Evolutionary conservation across 371 early-diverging fungal genomes (phyloP).

Genomic region (Nosema bombycis): DNA sequence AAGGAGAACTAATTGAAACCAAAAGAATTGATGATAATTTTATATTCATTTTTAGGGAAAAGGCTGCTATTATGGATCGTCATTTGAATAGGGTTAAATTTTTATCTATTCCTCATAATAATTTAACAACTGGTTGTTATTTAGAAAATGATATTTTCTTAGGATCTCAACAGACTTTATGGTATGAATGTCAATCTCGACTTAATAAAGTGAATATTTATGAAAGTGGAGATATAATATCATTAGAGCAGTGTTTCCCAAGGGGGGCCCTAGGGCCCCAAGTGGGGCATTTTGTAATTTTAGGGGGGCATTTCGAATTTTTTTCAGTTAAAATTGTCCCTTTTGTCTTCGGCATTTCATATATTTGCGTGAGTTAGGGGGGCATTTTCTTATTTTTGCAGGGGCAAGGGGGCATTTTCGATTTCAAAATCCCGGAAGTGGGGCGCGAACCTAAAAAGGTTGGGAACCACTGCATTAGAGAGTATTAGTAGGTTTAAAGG

Average conservation of each 20-base stretch:
- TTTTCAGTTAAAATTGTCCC: no score
- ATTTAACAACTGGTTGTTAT: background rate
- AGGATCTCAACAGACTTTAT: background rate
- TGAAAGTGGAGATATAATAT: conserved; percentile 8
- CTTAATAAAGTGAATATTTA: conserved; percentile 4
- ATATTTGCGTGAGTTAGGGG: no score
- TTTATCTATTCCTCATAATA: conserved; percentile 3
- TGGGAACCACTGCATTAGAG: no score
- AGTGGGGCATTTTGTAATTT: no score
- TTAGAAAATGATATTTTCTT: conserved; percentile 1
- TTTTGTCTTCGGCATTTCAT: no score
- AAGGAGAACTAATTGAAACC: conserved; percentile 8
- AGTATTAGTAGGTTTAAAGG: conserved; percentile 10
- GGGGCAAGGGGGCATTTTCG: no score
- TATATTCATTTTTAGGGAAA: conserved; percentile 32
- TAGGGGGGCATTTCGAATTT: no score
- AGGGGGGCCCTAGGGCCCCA: no score
- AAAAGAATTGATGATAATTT: conserved; percentile 16
- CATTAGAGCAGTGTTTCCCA: no score
- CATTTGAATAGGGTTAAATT: conserved; percentile 24
- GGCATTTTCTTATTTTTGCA: no score
- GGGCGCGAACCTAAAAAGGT: no score
- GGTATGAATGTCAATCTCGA: conserved; percentile 6
- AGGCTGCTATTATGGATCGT: conserved; percentile 17
- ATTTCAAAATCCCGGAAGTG: no score